Evolutionary conservation across 768 basidiomycete genomes (phyloP).

Genomic region (Phanerochaete carnosa): DNA sequence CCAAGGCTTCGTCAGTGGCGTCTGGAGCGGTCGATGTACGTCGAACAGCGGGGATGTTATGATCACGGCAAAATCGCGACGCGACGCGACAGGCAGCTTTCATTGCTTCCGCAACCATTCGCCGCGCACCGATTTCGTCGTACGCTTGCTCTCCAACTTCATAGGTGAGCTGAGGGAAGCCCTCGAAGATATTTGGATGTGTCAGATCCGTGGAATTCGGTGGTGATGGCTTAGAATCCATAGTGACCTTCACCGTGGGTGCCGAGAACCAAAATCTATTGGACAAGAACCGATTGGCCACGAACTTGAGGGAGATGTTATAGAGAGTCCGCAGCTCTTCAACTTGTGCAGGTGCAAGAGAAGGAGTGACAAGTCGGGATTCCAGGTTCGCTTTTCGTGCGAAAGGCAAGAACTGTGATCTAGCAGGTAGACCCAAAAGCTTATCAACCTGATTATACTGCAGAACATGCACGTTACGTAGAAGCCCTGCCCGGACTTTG

Average conservation of each 20-base stretch:
- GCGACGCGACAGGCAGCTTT: constrained; percentile 74
- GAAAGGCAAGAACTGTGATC: not conserved
- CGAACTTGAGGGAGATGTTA: constrained; percentile 6
- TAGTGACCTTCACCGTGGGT: constrained; percentile 25
- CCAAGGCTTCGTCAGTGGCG: constrained; percentile 27
- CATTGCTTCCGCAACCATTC: constrained; percentile 77
- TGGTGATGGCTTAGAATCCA: constrained; percentile 28
- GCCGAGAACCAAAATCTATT: constrained; percentile 24
- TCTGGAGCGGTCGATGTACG: constrained; percentile 37
- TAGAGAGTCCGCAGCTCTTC: not conserved
- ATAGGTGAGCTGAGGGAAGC: constrained; percentile 52
- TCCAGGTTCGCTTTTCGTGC: not conserved
- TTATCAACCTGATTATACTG: constrained; percentile 69
- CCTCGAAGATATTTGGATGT: constrained; percentile 29
- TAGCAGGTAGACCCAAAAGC: constrained; percentile 32
- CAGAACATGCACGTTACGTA: constrained; percentile 62
- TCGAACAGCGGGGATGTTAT: constrained; percentile 59
- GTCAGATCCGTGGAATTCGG: not conserved
- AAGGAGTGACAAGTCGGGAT: constrained; percentile 13
- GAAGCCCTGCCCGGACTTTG: constrained; percentile 65
- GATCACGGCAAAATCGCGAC: constrained; percentile 65
- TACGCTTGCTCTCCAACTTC: constrained; percentile 28
- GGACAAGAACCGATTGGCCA: constrained; percentile 8
- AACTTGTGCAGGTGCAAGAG: not conserved
- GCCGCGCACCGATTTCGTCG: constrained; percentile 40